A percentile compares a stretch with the other conserved stretches of the same genome.
Conservation (phyloP, 768 basidiomycete genomes). For the Roridomyces roridus region DNA sequence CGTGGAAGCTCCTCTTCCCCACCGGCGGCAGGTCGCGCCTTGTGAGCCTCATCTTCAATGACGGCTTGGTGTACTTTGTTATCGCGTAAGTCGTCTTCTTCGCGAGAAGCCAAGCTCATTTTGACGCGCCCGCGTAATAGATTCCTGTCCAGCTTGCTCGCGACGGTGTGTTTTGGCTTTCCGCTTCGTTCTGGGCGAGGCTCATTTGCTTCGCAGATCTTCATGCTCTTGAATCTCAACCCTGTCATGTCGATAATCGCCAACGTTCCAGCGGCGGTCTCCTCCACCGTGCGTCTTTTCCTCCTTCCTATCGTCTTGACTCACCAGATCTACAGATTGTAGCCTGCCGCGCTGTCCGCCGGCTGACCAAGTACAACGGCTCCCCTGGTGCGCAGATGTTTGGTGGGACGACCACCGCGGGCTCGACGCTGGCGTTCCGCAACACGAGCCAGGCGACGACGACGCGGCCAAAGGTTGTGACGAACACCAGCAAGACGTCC, state of each 20-base stretch:
- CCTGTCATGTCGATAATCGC: slow-evolving; percentile 61
- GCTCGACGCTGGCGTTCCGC: slow-evolving; percentile 68
- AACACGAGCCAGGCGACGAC: slow-evolving; percentile 42
- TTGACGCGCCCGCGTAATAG: slow-evolving; percentile 36
- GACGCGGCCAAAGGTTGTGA: slow-evolving; percentile 51
- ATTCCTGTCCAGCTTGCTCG: slow-evolving; percentile 70
- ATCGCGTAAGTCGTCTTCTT: slow-evolving; percentile 58
- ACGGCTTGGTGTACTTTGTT: slow-evolving; percentile 74
- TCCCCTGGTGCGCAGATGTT: slow-evolving; percentile 21
- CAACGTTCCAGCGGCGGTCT: slow-evolving; percentile 62
- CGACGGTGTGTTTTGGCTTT: slow-evolving; percentile 41
- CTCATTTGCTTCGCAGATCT: slow-evolving; percentile 37
- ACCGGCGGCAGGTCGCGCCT: slow-evolving; percentile 57
- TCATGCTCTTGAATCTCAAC: slow-evolving; percentile 60
- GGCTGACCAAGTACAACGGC: slow-evolving; percentile 54
- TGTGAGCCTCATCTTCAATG: slow-evolving; percentile 70
- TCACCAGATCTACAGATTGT: slow-evolving; percentile 42
- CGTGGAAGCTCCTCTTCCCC: slow-evolving; percentile 61
- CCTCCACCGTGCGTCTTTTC: slow-evolving; percentile 57
- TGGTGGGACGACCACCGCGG: slow-evolving; percentile 44
- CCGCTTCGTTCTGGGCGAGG: neutral
- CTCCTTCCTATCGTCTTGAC: neutral
- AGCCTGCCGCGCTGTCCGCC: slow-evolving; percentile 54
- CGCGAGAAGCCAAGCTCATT: slow-evolving; percentile 18
- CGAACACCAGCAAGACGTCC: slow-evolving; percentile 39